A percentile compares a stretch with the other conserved stretches of the same genome.
These are phyloP conservation scores for Alternaria sp. DNA, from an alignment of 2,329 filamentous ascomycete genomes.

Conservation along the genomic window DNA sequence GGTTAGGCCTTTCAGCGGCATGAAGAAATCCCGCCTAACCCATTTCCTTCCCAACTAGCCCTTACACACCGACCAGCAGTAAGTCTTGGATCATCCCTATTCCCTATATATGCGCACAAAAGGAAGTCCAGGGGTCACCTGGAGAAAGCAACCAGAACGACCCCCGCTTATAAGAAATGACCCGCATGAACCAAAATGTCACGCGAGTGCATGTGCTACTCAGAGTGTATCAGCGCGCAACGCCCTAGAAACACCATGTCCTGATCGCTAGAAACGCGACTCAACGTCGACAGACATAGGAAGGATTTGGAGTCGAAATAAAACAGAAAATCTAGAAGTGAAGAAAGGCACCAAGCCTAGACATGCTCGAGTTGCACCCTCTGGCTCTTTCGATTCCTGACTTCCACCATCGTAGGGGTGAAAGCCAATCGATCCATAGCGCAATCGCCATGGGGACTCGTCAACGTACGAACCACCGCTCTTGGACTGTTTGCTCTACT, in stretches of 20 bases:
- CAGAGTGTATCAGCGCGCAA: constrained; percentile 15
- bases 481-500: constrained; percentile 39
- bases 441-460: constrained; percentile 28
- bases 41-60: not conserved
- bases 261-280: constrained; percentile 12
- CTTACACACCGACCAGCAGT: constrained; percentile 19
- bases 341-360: constrained; percentile 22
- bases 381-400: constrained; percentile 49
- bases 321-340: constrained; percentile 7
- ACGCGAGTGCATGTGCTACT: constrained; percentile 11
- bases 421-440: constrained; percentile 41
- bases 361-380: constrained; percentile 49
- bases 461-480: constrained; percentile 25
- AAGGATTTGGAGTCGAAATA: not conserved
- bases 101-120: constrained; percentile 4
- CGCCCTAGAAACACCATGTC: constrained; percentile 3
- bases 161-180: constrained; percentile 15
- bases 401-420: constrained; percentile 49
- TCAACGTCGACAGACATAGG: constrained; percentile 5
- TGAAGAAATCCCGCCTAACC: not conserved
- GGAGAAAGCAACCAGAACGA: constrained; percentile 10
- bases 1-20: not conserved
- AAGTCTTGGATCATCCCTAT: constrained; percentile 9
- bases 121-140: constrained; percentile 6
- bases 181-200: constrained; percentile 4